Percentiles rank a stretch among this genome's conserved stretches.
Conservation (phyloP, 805 yeast genomes). For the Wickerhamiella kurtzmanii region DNA sequence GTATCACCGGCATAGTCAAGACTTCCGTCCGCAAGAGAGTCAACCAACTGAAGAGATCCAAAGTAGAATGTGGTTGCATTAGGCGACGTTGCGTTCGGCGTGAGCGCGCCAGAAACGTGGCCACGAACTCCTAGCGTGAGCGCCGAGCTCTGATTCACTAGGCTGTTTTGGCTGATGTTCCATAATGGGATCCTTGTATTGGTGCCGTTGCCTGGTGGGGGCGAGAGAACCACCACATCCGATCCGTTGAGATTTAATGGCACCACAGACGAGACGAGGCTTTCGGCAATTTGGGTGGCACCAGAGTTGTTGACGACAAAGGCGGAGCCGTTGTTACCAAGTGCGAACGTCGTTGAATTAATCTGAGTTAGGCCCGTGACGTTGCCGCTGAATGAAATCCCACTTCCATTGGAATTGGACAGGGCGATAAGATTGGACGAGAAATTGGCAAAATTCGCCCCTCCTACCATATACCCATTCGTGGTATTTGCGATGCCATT, state of each 20-base stretch:
- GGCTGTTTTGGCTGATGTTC: background rate
- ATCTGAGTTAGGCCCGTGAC: slow-evolving; percentile 39
- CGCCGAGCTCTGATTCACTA: background rate
- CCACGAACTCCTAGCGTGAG: background rate
- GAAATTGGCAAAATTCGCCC: slow-evolving; percentile 28
- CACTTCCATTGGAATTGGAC: background rate
- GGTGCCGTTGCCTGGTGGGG: slow-evolving; percentile 9
- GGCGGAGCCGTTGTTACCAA: slow-evolving; percentile 2
- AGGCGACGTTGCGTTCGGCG: background rate
- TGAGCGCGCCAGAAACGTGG: background rate
- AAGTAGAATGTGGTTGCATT: slow-evolving; percentile 11
- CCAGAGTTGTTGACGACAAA: background rate
- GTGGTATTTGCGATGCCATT: slow-evolving; percentile 25
- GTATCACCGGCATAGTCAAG: background rate
- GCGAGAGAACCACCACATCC: slow-evolving; percentile 19
- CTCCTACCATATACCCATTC: slow-evolving; percentile 33
- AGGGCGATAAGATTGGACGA: slow-evolving; percentile 1
- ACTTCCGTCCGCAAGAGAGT: background rate
- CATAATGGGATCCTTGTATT: slow-evolving; percentile 4
- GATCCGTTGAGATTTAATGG: slow-evolving; percentile 19
- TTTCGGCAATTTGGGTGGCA: slow-evolving; percentile 9
- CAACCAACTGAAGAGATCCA: slow-evolving; percentile 21
- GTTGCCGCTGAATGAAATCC: slow-evolving; percentile 18
- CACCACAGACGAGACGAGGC: slow-evolving; percentile 11
- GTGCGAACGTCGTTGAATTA: slow-evolving; percentile 24